Conservation (phyloP, 371 early-diverging fungal species). For the Mucor saturninus region DNA sequence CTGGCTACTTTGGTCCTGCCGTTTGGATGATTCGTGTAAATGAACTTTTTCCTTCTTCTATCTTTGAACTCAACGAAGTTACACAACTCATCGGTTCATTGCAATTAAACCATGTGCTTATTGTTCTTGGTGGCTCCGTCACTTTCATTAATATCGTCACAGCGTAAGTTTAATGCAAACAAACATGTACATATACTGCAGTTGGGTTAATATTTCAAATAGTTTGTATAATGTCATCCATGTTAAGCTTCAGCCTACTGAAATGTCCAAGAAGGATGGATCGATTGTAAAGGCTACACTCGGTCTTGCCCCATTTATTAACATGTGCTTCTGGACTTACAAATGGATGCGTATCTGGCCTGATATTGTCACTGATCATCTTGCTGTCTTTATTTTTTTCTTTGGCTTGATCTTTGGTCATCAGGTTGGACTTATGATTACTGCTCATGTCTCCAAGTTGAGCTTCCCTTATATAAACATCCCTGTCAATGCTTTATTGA, state of each 20-base stretch:
- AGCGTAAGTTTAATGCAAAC: conserved; percentile 46
- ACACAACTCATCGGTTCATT: conserved; percentile 52
- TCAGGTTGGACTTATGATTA: conserved; percentile 84
- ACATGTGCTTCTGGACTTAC: conserved; percentile 56
- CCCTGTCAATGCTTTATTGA: conserved; percentile 51
- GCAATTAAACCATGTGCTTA: conserved; percentile 67
- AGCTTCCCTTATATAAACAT: conserved; percentile 77
- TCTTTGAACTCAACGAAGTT: conserved; percentile 23
- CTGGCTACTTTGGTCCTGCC: conserved; percentile 61
- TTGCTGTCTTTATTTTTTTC: conserved; percentile 71
- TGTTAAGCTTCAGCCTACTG: conserved; percentile 41
- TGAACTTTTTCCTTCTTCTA: conserved; percentile 35
- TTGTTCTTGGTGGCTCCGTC: conserved; percentile 59
- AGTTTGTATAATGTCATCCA: conserved; percentile 37
- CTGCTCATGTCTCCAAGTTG: conserved; percentile 84
- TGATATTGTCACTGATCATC: conserved; percentile 61
- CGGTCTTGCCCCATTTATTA: conserved; percentile 70
- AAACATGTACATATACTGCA: not conserved
- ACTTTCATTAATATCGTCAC: conserved; percentile 64
- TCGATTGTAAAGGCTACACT: conserved; percentile 59
- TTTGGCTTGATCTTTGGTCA: conserved; percentile 84
- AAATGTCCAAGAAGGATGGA: conserved; percentile 48
- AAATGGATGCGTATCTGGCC: conserved; percentile 81
- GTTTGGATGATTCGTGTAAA: conserved; percentile 44
- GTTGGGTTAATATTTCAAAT: not conserved